Conservation (phyloP, 2,329 filamentous ascomycete genomes). For the Xylaria sp. region DNA sequence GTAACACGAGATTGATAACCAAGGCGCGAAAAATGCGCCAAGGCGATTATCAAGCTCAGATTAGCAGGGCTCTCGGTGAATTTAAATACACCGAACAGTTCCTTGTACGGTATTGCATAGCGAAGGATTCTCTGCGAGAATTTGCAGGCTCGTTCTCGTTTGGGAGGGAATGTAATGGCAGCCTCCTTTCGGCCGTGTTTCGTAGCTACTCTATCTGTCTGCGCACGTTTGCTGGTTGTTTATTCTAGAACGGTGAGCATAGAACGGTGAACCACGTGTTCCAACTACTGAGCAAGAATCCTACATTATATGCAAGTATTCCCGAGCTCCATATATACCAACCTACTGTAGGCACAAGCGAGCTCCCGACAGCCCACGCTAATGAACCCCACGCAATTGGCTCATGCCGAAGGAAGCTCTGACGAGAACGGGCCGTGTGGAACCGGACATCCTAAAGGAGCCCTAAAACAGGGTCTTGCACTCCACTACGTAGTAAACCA, state of each 20-base stretch:
- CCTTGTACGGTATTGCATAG: neutral
- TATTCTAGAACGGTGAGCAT: neutral
- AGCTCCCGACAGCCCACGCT: no score
- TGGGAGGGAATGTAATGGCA: neutral
- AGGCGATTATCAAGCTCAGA: neutral
- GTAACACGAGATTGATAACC: neutral
- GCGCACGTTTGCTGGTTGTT: neutral
- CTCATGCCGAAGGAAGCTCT: no score
- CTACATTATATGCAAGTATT: neutral
- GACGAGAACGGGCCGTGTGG: no score
- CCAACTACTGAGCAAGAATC: neutral
- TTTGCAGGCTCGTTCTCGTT: no score
- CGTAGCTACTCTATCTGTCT: neutral
- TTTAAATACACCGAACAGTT: no score
- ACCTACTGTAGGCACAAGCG: neutral
- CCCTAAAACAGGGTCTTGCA: no score
- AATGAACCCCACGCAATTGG: no score
- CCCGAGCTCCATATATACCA: no score
- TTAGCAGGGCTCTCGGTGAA: no score
- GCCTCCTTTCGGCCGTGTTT: neutral
- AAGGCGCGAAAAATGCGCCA: neutral
- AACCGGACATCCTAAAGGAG: no score
- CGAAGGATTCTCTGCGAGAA: neutral
- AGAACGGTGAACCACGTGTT: constrained; percentile 1
- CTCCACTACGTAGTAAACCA: no score